phyloP scores from a whole-genome alignment of 129 eudicot genomes.

The sunflower (Helianthus annuus) region HanXRQr2.0-SUNRISE NC_035447.2:16958685-16959184 shows the following conservation, averaged over 20 bases:
- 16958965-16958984: not conserved
- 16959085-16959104: no score
- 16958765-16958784: slow-evolving; percentile 4
- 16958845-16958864: slow-evolving; percentile 85
- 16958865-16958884: slow-evolving; percentile 98
- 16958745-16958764: slow-evolving; percentile 41
- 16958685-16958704: slow-evolving; percentile 99
- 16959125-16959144: no score
- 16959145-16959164: no score
- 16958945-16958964: slow-evolving; percentile 37
- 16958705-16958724: slow-evolving; percentile 94
- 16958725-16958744: slow-evolving; percentile 79
- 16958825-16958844: slow-evolving; percentile 46
- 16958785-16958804: not conserved
- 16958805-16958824: not conserved
- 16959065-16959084: no score
- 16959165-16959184: no score
- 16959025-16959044: no score
- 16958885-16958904: slow-evolving; percentile 78
- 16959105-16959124: no score
- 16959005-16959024: no score
- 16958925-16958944: slow-evolving; percentile 92
- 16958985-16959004: no score
- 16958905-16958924: slow-evolving; percentile 81
- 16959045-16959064: no score